Evolutionary conservation across 768 basidiomycete genomes (phyloP).

Genomic region (Phlebiopsis flavidoalba): DNA sequence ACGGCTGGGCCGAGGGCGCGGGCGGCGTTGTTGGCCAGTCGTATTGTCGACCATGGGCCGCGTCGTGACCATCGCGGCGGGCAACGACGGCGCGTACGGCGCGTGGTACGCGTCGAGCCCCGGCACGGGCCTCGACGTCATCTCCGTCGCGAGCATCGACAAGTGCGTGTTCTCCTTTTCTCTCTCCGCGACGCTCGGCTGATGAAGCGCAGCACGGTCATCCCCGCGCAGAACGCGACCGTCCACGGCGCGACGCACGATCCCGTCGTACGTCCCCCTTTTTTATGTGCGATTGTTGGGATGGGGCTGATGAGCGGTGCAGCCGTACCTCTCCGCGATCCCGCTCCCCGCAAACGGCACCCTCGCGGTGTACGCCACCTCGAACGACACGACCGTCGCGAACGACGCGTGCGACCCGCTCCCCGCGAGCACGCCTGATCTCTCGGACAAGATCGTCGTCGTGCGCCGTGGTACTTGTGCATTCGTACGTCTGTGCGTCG

Average conservation of each 20-base stretch:
- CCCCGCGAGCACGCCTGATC: conserved; percentile 46
- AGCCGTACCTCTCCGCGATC: conserved; percentile 43
- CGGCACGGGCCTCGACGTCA: conserved; percentile 46
- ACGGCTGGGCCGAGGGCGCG: conserved; percentile 57
- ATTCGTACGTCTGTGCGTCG: conserved; percentile 40
- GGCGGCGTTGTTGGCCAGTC: conserved; percentile 49
- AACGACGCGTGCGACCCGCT: conserved; percentile 59
- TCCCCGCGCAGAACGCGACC: conserved; percentile 50
- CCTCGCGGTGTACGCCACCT: conserved; percentile 55
- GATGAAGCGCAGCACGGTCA: conserved; percentile 28
- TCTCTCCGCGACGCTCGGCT: not conserved
- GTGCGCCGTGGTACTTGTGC: conserved; percentile 55
- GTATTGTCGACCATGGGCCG: conserved; percentile 51
- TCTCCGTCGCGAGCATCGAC: conserved; percentile 50
- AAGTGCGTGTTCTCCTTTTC: conserved; percentile 23
- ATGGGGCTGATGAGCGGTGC: not conserved
- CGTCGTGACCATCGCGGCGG: conserved; percentile 58
- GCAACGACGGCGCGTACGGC: conserved; percentile 42
- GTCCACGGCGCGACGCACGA: conserved; percentile 41
- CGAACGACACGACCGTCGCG: conserved; percentile 44
- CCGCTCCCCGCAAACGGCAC: conserved; percentile 41
- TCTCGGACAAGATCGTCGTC: conserved; percentile 48
- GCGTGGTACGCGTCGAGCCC: conserved; percentile 56
- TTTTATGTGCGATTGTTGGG: not conserved
- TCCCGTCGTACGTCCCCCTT: conserved; percentile 27